Evolutionary conservation across 1,284 basidiomycete genomes (phyloP), one percentile per base, ranked within the genome.

Genomic region (Pisolithus thermaeus): DNA sequence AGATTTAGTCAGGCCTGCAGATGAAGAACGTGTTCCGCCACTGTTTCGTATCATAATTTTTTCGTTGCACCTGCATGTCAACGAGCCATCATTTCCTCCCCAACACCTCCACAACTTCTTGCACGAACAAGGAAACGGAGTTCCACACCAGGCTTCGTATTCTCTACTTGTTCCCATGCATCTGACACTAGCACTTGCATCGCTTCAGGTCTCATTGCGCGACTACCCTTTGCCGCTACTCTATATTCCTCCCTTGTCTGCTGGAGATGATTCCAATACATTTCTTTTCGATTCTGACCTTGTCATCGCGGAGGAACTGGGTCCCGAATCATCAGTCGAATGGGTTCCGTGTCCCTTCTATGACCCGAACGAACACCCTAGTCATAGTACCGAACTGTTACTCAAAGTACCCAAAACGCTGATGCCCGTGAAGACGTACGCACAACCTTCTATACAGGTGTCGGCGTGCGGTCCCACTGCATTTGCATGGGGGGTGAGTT

Each of bases 341-440:
- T 88, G 87, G 79, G 72, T 93, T 27, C 70, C 81, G 4, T 87
- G 84, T 58, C 73, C 76, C 6, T 74, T 95, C 49, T 71, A 89
- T 39, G 75, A 78, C 20, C 65, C 68, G 2, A 70, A 79, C 46
- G 75, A 78, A 28, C 80, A 82, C 38, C 66, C 77, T 28, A 65
- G 71, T 12, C 81, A 80, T 18, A 76, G 81, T 20, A 66, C 73
- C 3, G 74, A 81, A 8, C 79, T 95, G 49, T 71, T 73, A 5
- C 71, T 97, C 22, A 65, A 75, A 37, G 78, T 97, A 30, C 92
- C 93, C 1, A 97, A 96, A 68, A 94, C 93, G 0, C 87, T 94
- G 52, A 96, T 96, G 90, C 90, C 95, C 0, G 87, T 95, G 61
- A 98, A 98, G 70, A 90, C 86, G 22, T 98, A 96, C 64, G 91